Base-by-base conservation (phyloP, 441 rosid genomes). In the Populus trichocarpa region DNA sequence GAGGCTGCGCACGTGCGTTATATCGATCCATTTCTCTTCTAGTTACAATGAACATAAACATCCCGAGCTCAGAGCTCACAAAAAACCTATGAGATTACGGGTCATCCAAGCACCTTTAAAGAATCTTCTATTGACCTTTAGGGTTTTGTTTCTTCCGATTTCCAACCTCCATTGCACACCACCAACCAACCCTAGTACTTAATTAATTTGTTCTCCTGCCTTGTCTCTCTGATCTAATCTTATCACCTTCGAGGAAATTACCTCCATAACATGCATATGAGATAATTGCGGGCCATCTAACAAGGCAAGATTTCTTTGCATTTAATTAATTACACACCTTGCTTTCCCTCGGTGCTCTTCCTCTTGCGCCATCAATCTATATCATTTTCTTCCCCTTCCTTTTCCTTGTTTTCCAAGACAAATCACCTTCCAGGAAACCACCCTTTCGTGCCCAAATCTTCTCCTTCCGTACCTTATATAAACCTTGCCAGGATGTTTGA, bases 1-100 rank as follows among this genome's bases (percentile, higher is more conserved):
- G 74, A 25, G 85, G 18, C 85, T 77, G 85, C 85, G 83, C 85
- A 83, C 81, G 65, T 77, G 85, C 74, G 59, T 14, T 9, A 14
- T 61, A 50, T 20, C 4, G 0, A 40, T 23, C 35, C 73, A 6
- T 6, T 70, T 23, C 1, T 13, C 33, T 30, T 28, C 25, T 36
- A 0, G 50, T 69, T 30, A 16, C 77, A 76, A 14, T 74, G 81
- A 53, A 75, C 70, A 6, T 0, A 16, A 36, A 20, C n/a, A 12
- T 26, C 77, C 18, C 71, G 63, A 38, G 3, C 6, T 28, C 2
- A 5, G 9, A 25, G 12, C 68, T 57, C 78, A 20, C 71, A 6
- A 7, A 28, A 13, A 4, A 6, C 22, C 36, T 3, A 6, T 2
- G 12, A 12, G 33, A 64, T 83, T 79, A 20, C 86, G 86, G 85